These are phyloP conservation scores for Phytopythium helicoides DNA, from an alignment of 352 stramenopile genomes.

Conservation along the genomic window DNA sequence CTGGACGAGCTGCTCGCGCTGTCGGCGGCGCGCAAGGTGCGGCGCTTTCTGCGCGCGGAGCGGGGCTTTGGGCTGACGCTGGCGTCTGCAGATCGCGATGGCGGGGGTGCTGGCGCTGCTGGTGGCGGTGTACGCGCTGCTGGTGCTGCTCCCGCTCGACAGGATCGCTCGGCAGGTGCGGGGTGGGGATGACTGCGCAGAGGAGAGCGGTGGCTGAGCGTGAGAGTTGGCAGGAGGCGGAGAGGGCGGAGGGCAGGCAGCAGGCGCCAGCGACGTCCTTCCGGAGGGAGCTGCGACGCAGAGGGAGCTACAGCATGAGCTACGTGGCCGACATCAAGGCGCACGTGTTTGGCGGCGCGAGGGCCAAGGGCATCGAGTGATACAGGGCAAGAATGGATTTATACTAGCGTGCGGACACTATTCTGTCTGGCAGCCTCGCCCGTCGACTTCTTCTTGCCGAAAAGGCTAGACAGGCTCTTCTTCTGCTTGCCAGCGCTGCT, in stretches of 20 bases:
- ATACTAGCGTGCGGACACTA: neutral
- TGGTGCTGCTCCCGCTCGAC: conserved; percentile 53
- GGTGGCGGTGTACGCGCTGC: conserved; percentile 58
- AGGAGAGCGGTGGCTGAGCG: too few species aligned
- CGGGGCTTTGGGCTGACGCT: neutral
- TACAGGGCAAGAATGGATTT: neutral
- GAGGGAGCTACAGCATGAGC: conserved; percentile 86
- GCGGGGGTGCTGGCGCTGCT: conserved; percentile 34
- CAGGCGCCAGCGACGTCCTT: conserved; percentile 58
- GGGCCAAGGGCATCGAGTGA: neutral
- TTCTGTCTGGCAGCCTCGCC: neutral
- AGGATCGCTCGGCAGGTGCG: conserved; percentile 40
- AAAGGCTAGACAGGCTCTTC: conserved; percentile 25
- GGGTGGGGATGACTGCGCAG: too few species aligned
- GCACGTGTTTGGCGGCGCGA: conserved; percentile 61
- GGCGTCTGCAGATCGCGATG: conserved; percentile 35
- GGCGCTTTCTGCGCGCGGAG: neutral
- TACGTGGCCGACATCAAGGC: conserved; percentile 88
- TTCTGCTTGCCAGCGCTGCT: conserved; percentile 17
- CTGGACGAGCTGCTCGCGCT: conserved; percentile 48
- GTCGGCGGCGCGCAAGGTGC: conserved; percentile 45
- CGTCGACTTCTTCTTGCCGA: conserved; percentile 29
- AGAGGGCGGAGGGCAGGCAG: conserved; percentile 4
- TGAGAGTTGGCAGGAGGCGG: conserved; percentile 21
- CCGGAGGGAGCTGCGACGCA: conserved; percentile 70